These are phyloP conservation scores for Circinella umbellata DNA, from an alignment of 371 early-diverging fungal species.

Conservation along the genomic window DNA sequence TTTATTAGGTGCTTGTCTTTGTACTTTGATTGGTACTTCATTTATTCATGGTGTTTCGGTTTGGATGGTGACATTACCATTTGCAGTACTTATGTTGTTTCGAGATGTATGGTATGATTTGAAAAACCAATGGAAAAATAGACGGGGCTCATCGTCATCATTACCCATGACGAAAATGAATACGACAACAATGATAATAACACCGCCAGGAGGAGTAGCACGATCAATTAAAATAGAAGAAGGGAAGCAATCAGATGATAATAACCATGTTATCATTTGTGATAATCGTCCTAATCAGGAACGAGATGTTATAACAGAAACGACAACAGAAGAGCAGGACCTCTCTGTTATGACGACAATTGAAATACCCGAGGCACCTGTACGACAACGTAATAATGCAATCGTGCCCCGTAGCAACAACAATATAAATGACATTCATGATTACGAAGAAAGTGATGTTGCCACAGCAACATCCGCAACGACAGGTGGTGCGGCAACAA, in stretches of 20 bases:
- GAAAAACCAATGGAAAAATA: background rate
- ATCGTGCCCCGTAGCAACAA: background rate
- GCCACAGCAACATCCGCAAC: background rate
- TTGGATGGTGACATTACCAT: slow-evolving; percentile 75
- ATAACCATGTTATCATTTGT: no score
- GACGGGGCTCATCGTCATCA: background rate
- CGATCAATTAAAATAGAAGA: background rate
- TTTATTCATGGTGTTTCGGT: slow-evolving; percentile 64
- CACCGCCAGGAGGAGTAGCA: background rate
- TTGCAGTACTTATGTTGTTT: slow-evolving; percentile 56
- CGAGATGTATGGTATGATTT: slow-evolving; percentile 56
- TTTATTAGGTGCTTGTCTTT: slow-evolving; percentile 54
- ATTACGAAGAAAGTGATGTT: background rate
- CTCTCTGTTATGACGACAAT: background rate
- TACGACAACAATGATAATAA: no score
- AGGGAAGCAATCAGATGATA: no score
- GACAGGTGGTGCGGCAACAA: no score
- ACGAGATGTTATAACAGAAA: background rate
- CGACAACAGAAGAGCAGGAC: background rate
- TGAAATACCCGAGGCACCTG: background rate
- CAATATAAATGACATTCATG: background rate
- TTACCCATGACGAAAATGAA: background rate
- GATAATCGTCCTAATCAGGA: no score
- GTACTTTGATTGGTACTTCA: slow-evolving; percentile 65
- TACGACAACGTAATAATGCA: slow-evolving; percentile 1